phyloP scores from a whole-genome alignment of 352 stramenopile species.

The Hyaloperonospora arabidopsidis region DNA sequence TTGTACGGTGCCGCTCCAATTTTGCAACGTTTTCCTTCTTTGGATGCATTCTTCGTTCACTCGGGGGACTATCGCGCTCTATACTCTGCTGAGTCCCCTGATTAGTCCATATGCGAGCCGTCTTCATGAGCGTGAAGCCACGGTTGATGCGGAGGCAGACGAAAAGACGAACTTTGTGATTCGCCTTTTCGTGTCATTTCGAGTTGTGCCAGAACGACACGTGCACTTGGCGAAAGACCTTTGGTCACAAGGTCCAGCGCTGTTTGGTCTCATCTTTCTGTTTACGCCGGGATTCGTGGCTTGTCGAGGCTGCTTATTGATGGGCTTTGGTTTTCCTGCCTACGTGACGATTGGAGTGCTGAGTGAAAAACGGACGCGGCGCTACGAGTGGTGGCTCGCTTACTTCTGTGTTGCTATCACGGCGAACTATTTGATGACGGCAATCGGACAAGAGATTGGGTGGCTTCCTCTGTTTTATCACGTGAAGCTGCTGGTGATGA shows the following conservation, averaged over 20 bases:
- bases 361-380: constrained; percentile 59
- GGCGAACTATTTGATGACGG: constrained; percentile 60
- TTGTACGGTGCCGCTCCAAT: constrained; percentile 45
- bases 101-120: constrained; percentile 72
- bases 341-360: constrained; percentile 76
- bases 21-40: constrained; percentile 61
- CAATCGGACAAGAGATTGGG: constrained; percentile 41
- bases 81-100: constrained; percentile 54
- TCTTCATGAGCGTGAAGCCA: constrained; percentile 34
- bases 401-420: constrained; percentile 74
- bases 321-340: constrained; percentile 79
- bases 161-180: constrained; percentile 58
- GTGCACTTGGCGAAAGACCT: constrained; percentile 67
- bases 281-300: constrained; percentile 82
- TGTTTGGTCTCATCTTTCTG: constrained; percentile 73
- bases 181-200: constrained; percentile 54
- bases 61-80: constrained; percentile 61
- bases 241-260: constrained; percentile 69
- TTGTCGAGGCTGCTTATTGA: constrained; percentile 53
- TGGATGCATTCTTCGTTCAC: constrained; percentile 79
- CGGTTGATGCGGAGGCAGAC: constrained; percentile 20
- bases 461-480: constrained; percentile 87
- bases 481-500: constrained; percentile 68
- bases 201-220: constrained; percentile 55
- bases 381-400: constrained; percentile 84